phyloP scores from a whole-genome alignment of 2,329 filamentous ascomycete genomes.

The Westerdykella ornata region DNA sequence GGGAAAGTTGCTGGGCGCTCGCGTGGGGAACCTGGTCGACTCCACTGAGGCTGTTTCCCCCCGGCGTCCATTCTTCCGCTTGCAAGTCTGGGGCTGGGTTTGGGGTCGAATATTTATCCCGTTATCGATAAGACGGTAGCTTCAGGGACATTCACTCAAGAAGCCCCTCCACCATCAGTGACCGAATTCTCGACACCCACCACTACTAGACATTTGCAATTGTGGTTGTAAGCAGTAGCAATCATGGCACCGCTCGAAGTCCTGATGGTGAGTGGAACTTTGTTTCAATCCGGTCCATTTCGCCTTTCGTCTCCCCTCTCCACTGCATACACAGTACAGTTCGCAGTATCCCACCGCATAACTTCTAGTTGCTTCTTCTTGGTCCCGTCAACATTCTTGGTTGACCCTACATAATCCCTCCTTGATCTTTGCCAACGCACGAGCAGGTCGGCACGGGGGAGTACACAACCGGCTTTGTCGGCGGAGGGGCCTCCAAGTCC shows the following conservation, averaged over 20 bases:
- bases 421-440: constrained; percentile 24
- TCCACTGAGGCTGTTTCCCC: too few species aligned
- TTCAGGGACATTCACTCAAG: neutral
- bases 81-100: neutral
- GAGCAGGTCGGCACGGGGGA: constrained; percentile 75
- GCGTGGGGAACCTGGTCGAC: constrained; percentile 19
- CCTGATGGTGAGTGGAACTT: constrained; percentile 41
- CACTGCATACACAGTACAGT: too few species aligned
- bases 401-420: neutral
- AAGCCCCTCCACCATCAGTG: neutral
- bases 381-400: neutral
- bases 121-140: neutral
- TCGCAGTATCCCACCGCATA: too few species aligned
- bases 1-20: neutral
- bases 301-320: too few species aligned
- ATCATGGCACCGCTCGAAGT: constrained; percentile 47
- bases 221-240: neutral
- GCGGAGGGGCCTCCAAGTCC: constrained; percentile 71
- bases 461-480: constrained; percentile 94
- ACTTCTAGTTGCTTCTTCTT: constrained; percentile 1
- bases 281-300: neutral
- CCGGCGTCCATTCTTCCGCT: too few species aligned
- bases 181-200: neutral
- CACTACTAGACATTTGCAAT: too few species aligned
- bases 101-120: neutral